phyloP scores from a whole-genome alignment of 2,329 filamentous ascomycete species.

The Aspergillus eucalypticola region DNA sequence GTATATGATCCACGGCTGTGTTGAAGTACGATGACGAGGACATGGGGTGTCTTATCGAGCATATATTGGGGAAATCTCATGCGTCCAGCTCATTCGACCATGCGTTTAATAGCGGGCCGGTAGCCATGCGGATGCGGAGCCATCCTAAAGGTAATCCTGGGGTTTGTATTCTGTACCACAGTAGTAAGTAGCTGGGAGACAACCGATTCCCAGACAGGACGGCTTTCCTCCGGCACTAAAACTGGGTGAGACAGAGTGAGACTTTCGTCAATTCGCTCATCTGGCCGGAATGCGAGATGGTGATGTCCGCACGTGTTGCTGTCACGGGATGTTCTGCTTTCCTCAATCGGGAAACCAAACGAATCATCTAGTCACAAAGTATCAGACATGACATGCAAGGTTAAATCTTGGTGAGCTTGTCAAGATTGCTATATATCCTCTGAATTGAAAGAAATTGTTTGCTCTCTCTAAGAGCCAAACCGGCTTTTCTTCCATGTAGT shows the following conservation, averaged over 20 bases:
- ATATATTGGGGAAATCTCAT: background rate
- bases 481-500: background rate
- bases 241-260: background rate
- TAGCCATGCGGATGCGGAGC: background rate
- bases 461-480: background rate
- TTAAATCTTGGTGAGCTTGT: background rate
- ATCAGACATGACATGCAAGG: background rate
- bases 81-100: background rate
- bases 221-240: background rate
- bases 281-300: background rate
- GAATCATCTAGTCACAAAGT: background rate
- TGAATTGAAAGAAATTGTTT: no score
- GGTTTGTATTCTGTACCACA: no score
- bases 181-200: no score
- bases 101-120: background rate
- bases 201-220: background rate
- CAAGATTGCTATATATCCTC: background rate
- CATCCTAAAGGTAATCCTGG: no score
- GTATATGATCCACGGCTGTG: background rate
- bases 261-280: background rate
- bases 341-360: background rate
- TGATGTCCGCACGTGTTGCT: background rate
- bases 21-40: background rate
- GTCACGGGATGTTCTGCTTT: background rate
- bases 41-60: background rate